Conservation (phyloP, 805 yeast genomes). For the Yamadazyma scolyti region DNA sequence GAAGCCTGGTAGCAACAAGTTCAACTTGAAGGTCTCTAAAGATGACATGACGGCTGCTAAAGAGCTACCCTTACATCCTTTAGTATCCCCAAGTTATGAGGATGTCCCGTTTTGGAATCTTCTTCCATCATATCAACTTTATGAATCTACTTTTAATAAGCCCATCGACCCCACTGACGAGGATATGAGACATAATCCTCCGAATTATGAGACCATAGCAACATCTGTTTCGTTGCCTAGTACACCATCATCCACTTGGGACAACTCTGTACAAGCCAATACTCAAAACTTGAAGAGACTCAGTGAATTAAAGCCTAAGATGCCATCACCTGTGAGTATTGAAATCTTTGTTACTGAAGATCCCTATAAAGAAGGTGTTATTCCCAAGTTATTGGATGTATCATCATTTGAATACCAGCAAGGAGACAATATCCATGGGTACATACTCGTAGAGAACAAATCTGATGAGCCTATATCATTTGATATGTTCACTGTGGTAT, state of each 20-base stretch:
- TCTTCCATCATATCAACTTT: conserved; percentile 39
- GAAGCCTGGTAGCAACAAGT: conserved; percentile 3
- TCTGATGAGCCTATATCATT: conserved; percentile 26
- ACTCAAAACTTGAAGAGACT: conserved; percentile 33
- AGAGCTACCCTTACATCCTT: conserved; percentile 4
- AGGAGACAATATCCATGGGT: conserved; percentile 37
- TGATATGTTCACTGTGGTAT: conserved; percentile 39
- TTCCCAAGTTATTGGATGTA: conserved; percentile 27
- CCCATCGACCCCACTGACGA: conserved; percentile 30
- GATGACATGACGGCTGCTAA: conserved; percentile 2
- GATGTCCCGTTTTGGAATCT: conserved; percentile 37
- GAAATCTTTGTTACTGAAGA: conserved; percentile 29
- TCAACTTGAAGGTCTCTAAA: conserved; percentile 2
- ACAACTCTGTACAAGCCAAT: conserved; percentile 34
- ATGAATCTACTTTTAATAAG: conserved; percentile 34
- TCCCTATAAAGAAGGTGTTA: conserved; percentile 22
- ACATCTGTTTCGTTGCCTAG: conserved; percentile 1
- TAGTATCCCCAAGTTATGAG: conserved; percentile 13
- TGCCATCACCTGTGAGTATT: conserved; percentile 23
- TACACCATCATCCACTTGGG: conserved; percentile 15
- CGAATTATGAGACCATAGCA: conserved; percentile 18
- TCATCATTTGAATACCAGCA: conserved; percentile 31
- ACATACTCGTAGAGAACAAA: conserved; percentile 28
- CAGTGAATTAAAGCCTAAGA: conserved; percentile 20
- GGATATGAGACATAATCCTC: conserved; percentile 28